phyloP scores from a whole-genome alignment of 371 early-diverging fungal species.

The Mucor circinelloides region DNA sequence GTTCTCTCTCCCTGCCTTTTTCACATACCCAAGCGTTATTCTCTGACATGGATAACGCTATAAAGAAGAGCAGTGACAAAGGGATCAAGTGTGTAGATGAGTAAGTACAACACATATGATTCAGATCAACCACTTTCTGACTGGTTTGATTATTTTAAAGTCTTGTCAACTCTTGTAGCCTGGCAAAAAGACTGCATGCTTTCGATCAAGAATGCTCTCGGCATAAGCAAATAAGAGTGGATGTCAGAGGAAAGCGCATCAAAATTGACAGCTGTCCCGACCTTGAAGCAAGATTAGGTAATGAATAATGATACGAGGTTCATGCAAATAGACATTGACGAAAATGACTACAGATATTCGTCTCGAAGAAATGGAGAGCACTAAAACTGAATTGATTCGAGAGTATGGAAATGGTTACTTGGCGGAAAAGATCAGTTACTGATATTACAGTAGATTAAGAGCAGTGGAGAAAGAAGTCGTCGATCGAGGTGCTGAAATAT shows the following conservation, averaged over 20 bases:
- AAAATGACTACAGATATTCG: background rate
- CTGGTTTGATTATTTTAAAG: background rate
- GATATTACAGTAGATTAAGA: background rate
- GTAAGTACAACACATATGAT: background rate
- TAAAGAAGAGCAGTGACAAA: background rate
- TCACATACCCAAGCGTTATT: background rate
- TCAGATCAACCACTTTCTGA: background rate
- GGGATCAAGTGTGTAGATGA: background rate
- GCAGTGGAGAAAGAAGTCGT: background rate
- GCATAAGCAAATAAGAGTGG: background rate
- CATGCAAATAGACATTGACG: background rate
- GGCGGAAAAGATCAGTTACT: background rate
- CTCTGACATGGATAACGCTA: background rate
- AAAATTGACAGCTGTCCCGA: background rate
- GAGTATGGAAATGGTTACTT: background rate
- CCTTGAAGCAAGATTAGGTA: background rate
- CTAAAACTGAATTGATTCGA: background rate
- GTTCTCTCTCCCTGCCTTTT: background rate
- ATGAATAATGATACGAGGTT: background rate
- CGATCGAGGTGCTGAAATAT: background rate
- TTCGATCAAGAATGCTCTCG: background rate
- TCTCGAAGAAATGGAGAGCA: background rate
- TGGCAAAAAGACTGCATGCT: background rate
- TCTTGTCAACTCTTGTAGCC: background rate
- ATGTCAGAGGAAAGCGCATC: background rate